phyloP scores from a whole-genome alignment of 2,329 filamentous ascomycete genomes.

The Neospermospora avenae region DNA sequence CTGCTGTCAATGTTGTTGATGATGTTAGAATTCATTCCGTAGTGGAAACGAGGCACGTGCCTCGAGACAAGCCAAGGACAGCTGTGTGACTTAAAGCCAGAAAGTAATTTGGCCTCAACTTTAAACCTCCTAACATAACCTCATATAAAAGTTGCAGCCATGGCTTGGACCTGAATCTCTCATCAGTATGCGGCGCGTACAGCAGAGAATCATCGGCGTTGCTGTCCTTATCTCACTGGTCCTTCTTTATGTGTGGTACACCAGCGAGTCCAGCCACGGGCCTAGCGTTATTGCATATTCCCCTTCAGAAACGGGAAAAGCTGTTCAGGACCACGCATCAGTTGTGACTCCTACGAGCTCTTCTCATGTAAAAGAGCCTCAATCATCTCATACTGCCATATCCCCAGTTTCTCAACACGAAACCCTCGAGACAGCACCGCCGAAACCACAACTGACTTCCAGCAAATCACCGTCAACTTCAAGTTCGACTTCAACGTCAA shows the following conservation, averaged over 20 bases:
- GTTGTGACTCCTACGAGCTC: background rate
- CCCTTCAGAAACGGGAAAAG: background rate
- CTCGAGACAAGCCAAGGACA: background rate
- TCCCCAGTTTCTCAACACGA: constrained; percentile 3
- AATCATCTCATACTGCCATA: background rate
- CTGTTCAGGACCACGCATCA: background rate
- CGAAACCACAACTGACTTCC: background rate
- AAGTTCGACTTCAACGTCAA: background rate
- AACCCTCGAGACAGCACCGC: background rate
- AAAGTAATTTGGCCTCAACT: background rate
- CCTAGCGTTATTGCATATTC: constrained; percentile 2
- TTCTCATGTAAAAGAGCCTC: background rate
- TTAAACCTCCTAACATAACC: background rate
- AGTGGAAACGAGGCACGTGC: background rate
- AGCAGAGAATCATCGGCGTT: constrained; percentile 12
- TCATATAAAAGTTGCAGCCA: background rate
- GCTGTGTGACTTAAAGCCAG: background rate
- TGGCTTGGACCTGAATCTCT: background rate
- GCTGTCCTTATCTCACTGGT: constrained; percentile 11
- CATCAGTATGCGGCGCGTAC: constrained; percentile 5
- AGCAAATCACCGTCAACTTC: background rate
- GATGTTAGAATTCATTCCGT: too few relatives aligned
- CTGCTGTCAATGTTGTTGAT: too few relatives aligned
- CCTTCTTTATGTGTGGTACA: constrained; percentile 10
- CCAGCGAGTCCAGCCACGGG: background rate